phyloP scores from a whole-genome alignment of 139 green algal species.

The Parachlorella kessleri region DNA sequence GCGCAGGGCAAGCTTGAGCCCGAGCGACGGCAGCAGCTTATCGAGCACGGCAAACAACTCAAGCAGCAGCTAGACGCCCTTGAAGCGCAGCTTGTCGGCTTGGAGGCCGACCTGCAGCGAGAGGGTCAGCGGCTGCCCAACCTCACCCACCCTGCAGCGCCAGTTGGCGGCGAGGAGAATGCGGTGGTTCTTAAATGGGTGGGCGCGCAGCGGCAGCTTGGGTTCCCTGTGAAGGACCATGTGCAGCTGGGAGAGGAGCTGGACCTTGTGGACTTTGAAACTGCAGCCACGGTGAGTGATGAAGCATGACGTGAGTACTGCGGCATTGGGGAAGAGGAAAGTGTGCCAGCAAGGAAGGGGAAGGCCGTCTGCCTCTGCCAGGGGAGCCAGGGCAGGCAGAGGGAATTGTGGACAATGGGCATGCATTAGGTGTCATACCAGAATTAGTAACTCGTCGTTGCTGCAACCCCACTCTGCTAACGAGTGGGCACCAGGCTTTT shows the following conservation, averaged over 20 bases:
- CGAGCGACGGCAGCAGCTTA: constrained; percentile 68
- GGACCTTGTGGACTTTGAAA: constrained; percentile 90
- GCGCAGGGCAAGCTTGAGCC: constrained; percentile 86
- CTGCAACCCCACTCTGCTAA: too few relatives aligned
- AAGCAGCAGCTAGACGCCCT: constrained; percentile 86
- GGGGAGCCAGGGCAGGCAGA: too few relatives aligned
- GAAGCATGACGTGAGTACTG: too few relatives aligned
- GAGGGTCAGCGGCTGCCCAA: constrained; percentile 96
- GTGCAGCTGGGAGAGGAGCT: constrained; percentile 74
- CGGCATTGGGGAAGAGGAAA: too few relatives aligned
- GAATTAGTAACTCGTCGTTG: too few relatives aligned
- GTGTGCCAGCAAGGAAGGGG: too few relatives aligned
- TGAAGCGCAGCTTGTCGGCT: constrained; percentile 61
- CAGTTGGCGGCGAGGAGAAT: constrained; percentile 83
- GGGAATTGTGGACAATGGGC: too few relatives aligned
- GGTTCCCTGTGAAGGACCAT: constrained; percentile 84
- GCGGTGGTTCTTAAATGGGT: constrained; percentile 54
- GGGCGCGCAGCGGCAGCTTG: constrained; percentile 62
- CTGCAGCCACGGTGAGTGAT: constrained; percentile 72
- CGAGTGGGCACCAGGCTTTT: too few relatives aligned
- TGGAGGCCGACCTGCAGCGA: constrained; percentile 82
- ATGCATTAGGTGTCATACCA: too few relatives aligned
- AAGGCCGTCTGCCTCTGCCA: too few relatives aligned
- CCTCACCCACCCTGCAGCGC: constrained; percentile 87
- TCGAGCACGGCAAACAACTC: constrained; percentile 85